Evolutionary conservation across 2,329 filamentous ascomycete species (phyloP).

Genomic region (Clonostachys rosea): DNA sequence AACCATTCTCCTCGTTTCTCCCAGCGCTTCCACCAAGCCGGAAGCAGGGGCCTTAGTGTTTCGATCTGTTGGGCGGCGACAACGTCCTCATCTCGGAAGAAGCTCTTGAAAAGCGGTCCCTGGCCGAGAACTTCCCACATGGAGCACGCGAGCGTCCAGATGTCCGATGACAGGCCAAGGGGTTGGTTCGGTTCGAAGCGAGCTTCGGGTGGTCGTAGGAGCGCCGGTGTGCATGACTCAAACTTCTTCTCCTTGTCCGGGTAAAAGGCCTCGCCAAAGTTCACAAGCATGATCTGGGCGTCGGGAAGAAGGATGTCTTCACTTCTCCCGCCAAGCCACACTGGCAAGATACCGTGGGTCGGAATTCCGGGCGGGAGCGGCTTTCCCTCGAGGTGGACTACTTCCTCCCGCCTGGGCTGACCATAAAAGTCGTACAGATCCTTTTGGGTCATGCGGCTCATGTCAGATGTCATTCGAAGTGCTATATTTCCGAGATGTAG

Average conservation of each 20-base stretch:
- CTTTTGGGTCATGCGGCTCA: constrained; percentile 11
- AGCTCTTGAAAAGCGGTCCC: constrained; percentile 5
- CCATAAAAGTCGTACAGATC: constrained; percentile 14
- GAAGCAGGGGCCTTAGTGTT: constrained; percentile 7
- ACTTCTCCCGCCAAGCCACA: constrained; percentile 23
- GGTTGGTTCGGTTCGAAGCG: constrained; percentile 22
- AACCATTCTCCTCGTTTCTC: constrained; percentile 1
- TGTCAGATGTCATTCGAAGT: constrained; percentile 10
- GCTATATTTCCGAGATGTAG: constrained; percentile 27
- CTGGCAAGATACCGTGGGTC: constrained; percentile 14
- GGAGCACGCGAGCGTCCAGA: constrained; percentile 29
- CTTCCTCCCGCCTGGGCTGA: constrained; percentile 8
- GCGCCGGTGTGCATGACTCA: not conserved
- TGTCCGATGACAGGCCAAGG: constrained; percentile 25
- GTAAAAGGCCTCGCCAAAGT: constrained; percentile 27
- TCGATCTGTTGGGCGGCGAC: constrained; percentile 9
- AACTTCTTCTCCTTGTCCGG: constrained; percentile 7
- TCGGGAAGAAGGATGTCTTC: constrained; percentile 16
- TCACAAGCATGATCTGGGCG: constrained; percentile 11
- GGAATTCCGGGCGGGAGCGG: constrained; percentile 16
- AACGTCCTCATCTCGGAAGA: constrained; percentile 3
- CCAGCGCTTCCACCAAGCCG: constrained; percentile 9
- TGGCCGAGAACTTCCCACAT: constrained; percentile 25
- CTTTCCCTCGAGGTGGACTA: constrained; percentile 8
- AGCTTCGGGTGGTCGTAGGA: constrained; percentile 18